These are phyloP conservation scores for Xylaria palmicola DNA, from an alignment of 495 filamentous ascomycete species.

Conservation along the genomic window DNA sequence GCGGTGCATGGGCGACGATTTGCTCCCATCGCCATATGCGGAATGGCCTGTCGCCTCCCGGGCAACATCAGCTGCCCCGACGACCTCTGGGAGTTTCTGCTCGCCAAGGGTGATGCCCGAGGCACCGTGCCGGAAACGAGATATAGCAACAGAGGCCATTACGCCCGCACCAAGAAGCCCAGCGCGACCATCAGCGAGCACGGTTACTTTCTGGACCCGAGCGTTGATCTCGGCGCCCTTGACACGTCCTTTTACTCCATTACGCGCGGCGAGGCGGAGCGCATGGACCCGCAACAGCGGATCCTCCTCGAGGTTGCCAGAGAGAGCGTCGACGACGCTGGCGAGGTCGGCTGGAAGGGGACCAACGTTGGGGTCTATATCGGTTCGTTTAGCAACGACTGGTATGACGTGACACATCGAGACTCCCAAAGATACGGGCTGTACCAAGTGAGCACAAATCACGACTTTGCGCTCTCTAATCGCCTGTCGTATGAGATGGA, in stretches of 20 bases:
- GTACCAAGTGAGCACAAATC: background rate
- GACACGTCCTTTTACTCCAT: background rate
- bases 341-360: conserved; percentile 42
- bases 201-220: background rate
- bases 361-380: conserved; percentile 44
- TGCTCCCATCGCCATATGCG: background rate
- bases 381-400: conserved; percentile 41
- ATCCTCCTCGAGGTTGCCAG: conserved; percentile 46
- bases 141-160: background rate
- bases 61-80: background rate
- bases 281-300: background rate
- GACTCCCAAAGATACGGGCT: conserved; percentile 10
- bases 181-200: background rate
- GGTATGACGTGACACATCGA: conserved; percentile 12
- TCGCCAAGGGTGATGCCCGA: background rate
- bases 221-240: background rate
- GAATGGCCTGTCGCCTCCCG: background rate
- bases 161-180: background rate
- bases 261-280: background rate
- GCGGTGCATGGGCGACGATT: no score
- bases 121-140: background rate
- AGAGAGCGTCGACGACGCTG: conserved; percentile 46
- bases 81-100: background rate
- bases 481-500: conserved; percentile 31
- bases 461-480: conserved; percentile 34